These are phyloP conservation scores for Candida silvicultrix DNA, from an alignment of 805 yeast genomes.

Conservation along the genomic window DNA sequence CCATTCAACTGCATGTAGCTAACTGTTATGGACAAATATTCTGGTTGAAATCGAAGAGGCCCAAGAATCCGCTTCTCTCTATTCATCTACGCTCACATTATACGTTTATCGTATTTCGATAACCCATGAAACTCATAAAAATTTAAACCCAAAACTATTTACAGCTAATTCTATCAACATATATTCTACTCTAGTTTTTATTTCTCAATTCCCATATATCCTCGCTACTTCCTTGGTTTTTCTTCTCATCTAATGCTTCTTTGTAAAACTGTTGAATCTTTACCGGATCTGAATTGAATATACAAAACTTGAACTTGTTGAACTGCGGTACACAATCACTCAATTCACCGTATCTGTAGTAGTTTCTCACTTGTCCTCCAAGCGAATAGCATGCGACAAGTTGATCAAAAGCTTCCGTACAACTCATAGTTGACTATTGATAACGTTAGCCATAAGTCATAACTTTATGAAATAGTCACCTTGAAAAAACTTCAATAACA, in stretches of 20 bases:
- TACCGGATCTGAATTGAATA: slow-evolving; percentile 49
- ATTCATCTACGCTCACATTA: background rate
- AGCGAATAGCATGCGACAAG: slow-evolving; percentile 79
- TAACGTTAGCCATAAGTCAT: too few relatives aligned
- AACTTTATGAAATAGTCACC: too few relatives aligned
- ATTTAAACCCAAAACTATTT: background rate
- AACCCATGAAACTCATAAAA: too few relatives aligned
- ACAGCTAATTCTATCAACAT: background rate
- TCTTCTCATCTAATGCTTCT: slow-evolving; percentile 51
- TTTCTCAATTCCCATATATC: slow-evolving; percentile 63
- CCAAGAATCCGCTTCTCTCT: background rate
- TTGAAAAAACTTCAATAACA: background rate
- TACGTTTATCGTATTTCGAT: too few relatives aligned
- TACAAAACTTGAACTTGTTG: slow-evolving; percentile 75
- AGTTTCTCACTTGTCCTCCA: slow-evolving; percentile 84
- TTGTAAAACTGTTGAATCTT: slow-evolving; percentile 73
- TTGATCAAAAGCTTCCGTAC: slow-evolving; percentile 83
- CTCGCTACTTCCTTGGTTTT: slow-evolving; percentile 69
- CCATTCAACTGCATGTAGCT: too few relatives aligned
- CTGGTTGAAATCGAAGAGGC: background rate
- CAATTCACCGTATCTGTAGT: slow-evolving; percentile 78
- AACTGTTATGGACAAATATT: too few relatives aligned
- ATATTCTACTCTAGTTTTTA: background rate
- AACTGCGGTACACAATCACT: slow-evolving; percentile 65
- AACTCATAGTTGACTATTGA: slow-evolving; percentile 49